A percentile compares a stretch with the other conserved stretches of the same genome.
phyloP scores from a whole-genome alignment of 495 filamentous ascomycete species.

The Mytilinidion resinicola region DNA sequence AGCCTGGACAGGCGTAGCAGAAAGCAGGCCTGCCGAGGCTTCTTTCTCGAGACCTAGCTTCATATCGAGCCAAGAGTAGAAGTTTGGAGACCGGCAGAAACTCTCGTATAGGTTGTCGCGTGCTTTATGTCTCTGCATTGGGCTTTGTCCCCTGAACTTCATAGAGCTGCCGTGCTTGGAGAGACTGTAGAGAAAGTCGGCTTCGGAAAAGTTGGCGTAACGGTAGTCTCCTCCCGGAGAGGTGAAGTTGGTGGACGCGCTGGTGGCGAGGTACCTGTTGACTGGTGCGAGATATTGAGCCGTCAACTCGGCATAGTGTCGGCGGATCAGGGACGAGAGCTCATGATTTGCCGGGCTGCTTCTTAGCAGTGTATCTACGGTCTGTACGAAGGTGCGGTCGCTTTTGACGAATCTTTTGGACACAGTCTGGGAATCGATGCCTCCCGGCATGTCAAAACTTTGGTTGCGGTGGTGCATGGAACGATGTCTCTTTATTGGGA shows the following conservation, averaged over 20 bases:
- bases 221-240: conserved; percentile 24
- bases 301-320: conserved; percentile 32
- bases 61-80: conserved; percentile 37
- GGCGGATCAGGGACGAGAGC: conserved; percentile 28
- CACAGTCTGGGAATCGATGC: conserved; percentile 18
- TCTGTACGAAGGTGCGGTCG: conserved; percentile 19
- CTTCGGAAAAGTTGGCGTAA: conserved; percentile 30
- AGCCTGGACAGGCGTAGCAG: no score
- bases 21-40: conserved; percentile 27
- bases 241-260: conserved; percentile 10
- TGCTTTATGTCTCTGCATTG: conserved; percentile 28
- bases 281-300: conserved; percentile 35
- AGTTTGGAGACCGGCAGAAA: conserved; percentile 32
- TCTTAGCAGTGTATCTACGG: conserved; percentile 26
- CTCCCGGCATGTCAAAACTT: conserved; percentile 18
- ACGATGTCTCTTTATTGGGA: conserved; percentile 26
- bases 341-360: conserved; percentile 11
- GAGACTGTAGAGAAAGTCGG: conserved; percentile 30
- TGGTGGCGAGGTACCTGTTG: conserved; percentile 33
- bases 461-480: conserved; percentile 9
- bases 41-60: conserved; percentile 34
- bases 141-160: conserved; percentile 27
- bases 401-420: conserved; percentile 25
- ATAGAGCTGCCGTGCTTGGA: conserved; percentile 31
- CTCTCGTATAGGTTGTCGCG: conserved; percentile 28